These are phyloP conservation scores for Phytophthora foliorum DNA, from an alignment of 352 stramenopile genomes.

Conservation along the genomic window DNA sequence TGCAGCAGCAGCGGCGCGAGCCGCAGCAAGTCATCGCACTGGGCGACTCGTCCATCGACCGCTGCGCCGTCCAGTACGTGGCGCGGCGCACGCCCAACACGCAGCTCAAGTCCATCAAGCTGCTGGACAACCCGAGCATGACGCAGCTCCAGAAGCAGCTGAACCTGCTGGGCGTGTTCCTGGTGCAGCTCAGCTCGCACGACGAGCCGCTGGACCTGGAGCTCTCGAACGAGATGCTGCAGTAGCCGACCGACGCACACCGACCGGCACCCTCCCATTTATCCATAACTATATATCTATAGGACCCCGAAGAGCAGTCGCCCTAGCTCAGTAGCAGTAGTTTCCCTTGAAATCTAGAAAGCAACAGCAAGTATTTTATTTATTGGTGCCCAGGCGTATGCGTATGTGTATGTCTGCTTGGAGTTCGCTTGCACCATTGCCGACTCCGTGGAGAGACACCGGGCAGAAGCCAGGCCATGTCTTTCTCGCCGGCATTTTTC, in stretches of 20 bases:
- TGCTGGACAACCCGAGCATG: slow-evolving; percentile 82
- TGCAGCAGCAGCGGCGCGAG: slow-evolving; percentile 38
- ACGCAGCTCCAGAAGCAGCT: slow-evolving; percentile 81
- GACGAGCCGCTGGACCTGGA: slow-evolving; percentile 77
- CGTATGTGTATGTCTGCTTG: neutral
- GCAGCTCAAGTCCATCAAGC: slow-evolving; percentile 82
- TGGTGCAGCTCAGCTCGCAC: slow-evolving; percentile 71
- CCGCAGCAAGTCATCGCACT: slow-evolving; percentile 76
- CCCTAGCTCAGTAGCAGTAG: slow-evolving; percentile 8
- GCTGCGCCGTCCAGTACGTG: slow-evolving; percentile 77
- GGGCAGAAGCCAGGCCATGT: slow-evolving; percentile 20
- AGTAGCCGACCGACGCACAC: slow-evolving; percentile 35
- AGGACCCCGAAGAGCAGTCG: slow-evolving; percentile 11
- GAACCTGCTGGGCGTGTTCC: slow-evolving; percentile 61
- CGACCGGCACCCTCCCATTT: neutral
- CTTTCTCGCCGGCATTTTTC: slow-evolving; percentile 25
- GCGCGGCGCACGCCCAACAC: slow-evolving; percentile 53
- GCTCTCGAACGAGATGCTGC: slow-evolving; percentile 76
- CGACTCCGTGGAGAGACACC: slow-evolving; percentile 1
- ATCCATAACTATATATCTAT: slow-evolving; percentile 49
- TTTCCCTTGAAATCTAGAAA: slow-evolving; percentile 33
- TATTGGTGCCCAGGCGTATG: too few species aligned
- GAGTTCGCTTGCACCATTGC: too few species aligned
- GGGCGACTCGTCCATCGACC: slow-evolving; percentile 78
- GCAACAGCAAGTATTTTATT: slow-evolving; percentile 8